Evolutionary conservation across 768 basidiomycete genomes (phyloP).

Genomic region (Hemileccinum impolitum): DNA sequence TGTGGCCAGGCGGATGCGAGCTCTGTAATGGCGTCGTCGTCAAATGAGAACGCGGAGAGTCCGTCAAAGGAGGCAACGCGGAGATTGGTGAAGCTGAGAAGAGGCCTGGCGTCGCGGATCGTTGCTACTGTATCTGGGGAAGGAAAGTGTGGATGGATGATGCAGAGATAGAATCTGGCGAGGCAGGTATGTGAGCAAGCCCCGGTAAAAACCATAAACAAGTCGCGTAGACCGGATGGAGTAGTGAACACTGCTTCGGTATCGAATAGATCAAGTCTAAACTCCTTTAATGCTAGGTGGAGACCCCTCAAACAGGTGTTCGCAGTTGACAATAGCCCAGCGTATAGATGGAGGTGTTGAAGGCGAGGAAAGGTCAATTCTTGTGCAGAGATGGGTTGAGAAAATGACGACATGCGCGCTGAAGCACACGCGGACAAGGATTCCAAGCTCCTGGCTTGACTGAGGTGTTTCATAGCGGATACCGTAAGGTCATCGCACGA

Average conservation of each 20-base stretch:
- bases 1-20: slow-evolving; percentile 21
- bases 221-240: slow-evolving; percentile 5
- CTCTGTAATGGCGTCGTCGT: slow-evolving; percentile 13
- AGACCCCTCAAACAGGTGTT: slow-evolving; percentile 7
- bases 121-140: not conserved
- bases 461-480: slow-evolving; percentile 18
- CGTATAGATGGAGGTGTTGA: slow-evolving; percentile 19
- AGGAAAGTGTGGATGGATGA: slow-evolving; percentile 13
- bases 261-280: slow-evolving; percentile 22
- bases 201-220: slow-evolving; percentile 8
- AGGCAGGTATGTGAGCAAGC: slow-evolving; percentile 15
- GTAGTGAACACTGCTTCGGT: slow-evolving; percentile 9
- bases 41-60: slow-evolving; percentile 10
- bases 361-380: slow-evolving; percentile 9
- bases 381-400: not conserved
- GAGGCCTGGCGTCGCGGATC: slow-evolving; percentile 12
- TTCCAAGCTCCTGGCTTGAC: slow-evolving; percentile 8
- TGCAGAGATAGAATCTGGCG: slow-evolving; percentile 8
- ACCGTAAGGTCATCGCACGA: slow-evolving; percentile 21
- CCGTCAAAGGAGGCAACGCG: slow-evolving; percentile 17
- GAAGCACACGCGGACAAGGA: slow-evolving; percentile 17
- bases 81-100: slow-evolving; percentile 14
- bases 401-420: slow-evolving; percentile 7
- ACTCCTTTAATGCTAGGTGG: slow-evolving; percentile 12
- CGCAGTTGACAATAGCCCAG: slow-evolving; percentile 9